phyloP scores from a whole-genome alignment of 768 basidiomycete species.

The Calocybe gangraenosa region DNA sequence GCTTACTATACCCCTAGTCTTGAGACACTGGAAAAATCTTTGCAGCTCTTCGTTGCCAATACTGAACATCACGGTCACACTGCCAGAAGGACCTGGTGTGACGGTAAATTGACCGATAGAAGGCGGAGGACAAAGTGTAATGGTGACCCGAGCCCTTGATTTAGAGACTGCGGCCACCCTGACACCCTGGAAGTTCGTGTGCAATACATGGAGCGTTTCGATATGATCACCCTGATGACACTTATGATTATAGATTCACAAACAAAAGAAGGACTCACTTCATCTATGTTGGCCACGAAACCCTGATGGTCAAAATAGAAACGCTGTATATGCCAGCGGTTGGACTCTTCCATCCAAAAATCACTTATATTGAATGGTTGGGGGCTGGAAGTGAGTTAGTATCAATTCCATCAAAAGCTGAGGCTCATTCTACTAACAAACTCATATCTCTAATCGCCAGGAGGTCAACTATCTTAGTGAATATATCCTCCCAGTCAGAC shows the following conservation, averaged over 20 bases:
- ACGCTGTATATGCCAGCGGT: conserved; percentile 34
- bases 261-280: conserved; percentile 20
- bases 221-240: conserved; percentile 34
- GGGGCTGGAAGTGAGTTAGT: conserved; percentile 36
- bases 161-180: conserved; percentile 21
- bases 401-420: not conserved
- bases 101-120: conserved; percentile 29
- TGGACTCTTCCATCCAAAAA: conserved; percentile 30
- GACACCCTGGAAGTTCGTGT: conserved; percentile 25
- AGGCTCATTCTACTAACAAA: conserved; percentile 36
- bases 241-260: not conserved
- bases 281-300: conserved; percentile 48
- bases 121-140: conserved; percentile 33
- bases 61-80: conserved; percentile 30
- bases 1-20: conserved; percentile 44
- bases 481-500: conserved; percentile 51
- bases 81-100: conserved; percentile 12
- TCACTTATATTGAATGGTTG: conserved; percentile 50
- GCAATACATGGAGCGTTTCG: conserved; percentile 49
- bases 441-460: conserved; percentile 41
- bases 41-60: conserved; percentile 28
- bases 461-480: conserved; percentile 40
- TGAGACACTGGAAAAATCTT: conserved; percentile 38
- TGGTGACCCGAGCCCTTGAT: conserved; percentile 24
- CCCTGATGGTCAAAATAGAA: conserved; percentile 48